Conservation (phyloP, 257 asterid species). For the Solanum appendiculatum region DNA sequence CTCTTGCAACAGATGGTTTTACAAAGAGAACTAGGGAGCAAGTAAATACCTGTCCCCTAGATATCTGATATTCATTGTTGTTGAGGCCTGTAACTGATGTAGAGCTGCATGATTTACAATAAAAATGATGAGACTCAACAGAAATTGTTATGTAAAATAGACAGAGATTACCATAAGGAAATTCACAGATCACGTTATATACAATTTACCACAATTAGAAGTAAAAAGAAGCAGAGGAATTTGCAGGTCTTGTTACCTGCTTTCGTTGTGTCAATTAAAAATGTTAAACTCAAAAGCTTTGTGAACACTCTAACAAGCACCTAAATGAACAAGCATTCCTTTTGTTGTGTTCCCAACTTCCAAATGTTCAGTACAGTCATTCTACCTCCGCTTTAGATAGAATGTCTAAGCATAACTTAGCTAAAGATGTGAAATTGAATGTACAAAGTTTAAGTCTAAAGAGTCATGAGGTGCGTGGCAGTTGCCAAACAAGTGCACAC, state of each 20-base stretch:
- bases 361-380: neutral
- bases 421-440: neutral
- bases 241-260: neutral
- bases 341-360: neutral
- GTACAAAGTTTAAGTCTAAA: neutral
- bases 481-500: neutral
- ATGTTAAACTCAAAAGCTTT: neutral
- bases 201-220: neutral
- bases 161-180: neutral
- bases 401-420: neutral
- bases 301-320: neutral
- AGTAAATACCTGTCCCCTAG: conserved; percentile 71
- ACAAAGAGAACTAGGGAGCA: neutral
- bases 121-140: conserved; percentile 4
- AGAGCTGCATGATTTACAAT: conserved; percentile 41
- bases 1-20: neutral
- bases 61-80: conserved; percentile 93
- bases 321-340: neutral
- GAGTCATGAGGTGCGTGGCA: neutral
- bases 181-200: neutral
- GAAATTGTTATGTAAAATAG: neutral
- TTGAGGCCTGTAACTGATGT: conserved; percentile 89
- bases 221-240: neutral
- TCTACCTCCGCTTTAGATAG: neutral
- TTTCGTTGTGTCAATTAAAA: neutral